These are phyloP conservation scores for Hypoxylon sp. DNA, from an alignment of 2,329 filamentous ascomycete genomes.

Conservation along the genomic window DNA sequence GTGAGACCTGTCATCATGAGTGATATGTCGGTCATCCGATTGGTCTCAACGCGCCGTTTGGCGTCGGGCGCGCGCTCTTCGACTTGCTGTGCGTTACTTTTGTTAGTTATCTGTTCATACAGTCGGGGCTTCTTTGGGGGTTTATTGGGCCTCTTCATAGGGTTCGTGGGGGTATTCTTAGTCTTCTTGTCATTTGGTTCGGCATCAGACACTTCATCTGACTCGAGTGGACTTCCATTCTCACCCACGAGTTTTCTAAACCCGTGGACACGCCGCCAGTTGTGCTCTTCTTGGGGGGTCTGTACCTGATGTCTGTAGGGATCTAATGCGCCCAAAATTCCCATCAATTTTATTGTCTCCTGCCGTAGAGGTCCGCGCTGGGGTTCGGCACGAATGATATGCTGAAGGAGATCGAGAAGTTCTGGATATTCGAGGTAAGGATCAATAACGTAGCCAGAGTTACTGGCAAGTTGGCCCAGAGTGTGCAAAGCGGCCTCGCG, in stretches of 20 bases:
- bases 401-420: slow-evolving; percentile 90
- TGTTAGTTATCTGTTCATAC: slow-evolving; percentile 42
- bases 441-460: slow-evolving; percentile 96
- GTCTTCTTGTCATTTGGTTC: slow-evolving; percentile 14
- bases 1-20: slow-evolving; percentile 98
- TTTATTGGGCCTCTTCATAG: slow-evolving; percentile 27
- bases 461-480: slow-evolving; percentile 92
- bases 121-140: background rate
- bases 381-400: slow-evolving; percentile 91
- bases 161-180: slow-evolving; percentile 3
- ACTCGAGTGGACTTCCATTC: slow-evolving; percentile 37
- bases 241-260: slow-evolving; percentile 21
- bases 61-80: slow-evolving; percentile 89
- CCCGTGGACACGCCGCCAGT: slow-evolving; percentile 35
- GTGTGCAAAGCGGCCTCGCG: slow-evolving; percentile 92
- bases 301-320: slow-evolving; percentile 90
- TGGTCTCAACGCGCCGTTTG: slow-evolving; percentile 75
- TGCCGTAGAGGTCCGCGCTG: slow-evolving; percentile 87
- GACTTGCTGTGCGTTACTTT: slow-evolving; percentile 72
- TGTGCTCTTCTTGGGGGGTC: slow-evolving; percentile 36
- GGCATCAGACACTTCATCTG: slow-evolving; percentile 21
- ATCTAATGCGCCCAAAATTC: slow-evolving; percentile 93
- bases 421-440: slow-evolving; percentile 97
- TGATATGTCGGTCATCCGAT: slow-evolving; percentile 89
- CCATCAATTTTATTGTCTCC: slow-evolving; percentile 96